Percentiles rank a stretch among this genome's conserved stretches.
Conservation (phyloP, 1,284 basidiomycete genomes). For the Puccinia novopanici region DNA sequence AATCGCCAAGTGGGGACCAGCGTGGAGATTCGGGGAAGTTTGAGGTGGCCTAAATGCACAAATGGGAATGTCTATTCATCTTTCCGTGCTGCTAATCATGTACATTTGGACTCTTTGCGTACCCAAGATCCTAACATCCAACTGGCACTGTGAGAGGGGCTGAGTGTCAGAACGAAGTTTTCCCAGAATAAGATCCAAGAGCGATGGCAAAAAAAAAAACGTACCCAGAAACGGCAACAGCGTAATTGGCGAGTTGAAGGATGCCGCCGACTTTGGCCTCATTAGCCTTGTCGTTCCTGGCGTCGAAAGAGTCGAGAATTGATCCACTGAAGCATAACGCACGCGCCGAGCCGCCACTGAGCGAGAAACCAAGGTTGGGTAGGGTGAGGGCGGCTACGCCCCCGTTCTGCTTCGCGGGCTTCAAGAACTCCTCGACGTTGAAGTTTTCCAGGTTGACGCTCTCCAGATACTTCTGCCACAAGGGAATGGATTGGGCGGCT, state of each 20-base stretch:
- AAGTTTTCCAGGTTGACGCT: conserved; percentile 27
- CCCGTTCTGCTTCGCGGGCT: conserved; percentile 1
- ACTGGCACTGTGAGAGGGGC: conserved; percentile 6
- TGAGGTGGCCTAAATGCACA: conserved; percentile 26
- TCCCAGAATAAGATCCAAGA: neutral
- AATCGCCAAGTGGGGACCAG: conserved; percentile 26
- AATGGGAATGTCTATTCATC: neutral
- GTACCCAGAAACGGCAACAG: conserved; percentile 45
- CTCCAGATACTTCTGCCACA: conserved; percentile 34
- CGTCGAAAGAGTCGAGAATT: conserved; percentile 43
- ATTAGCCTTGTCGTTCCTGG: conserved; percentile 29
- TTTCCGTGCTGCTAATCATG: neutral
- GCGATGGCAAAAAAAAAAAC: neutral
- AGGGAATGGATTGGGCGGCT: conserved; percentile 39
- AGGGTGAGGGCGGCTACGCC: conserved; percentile 26
- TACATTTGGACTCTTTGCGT: neutral
- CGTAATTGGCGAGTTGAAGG: conserved; percentile 39
- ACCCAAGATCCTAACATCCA: conserved; percentile 46
- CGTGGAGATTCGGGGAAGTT: conserved; percentile 33
- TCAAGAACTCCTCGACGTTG: conserved; percentile 32
- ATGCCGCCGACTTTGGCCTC: conserved; percentile 40
- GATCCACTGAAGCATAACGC: conserved; percentile 36
- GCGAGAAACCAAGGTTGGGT: conserved; percentile 36
- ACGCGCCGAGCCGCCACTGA: conserved; percentile 41
- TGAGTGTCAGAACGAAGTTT: neutral